phyloP scores from a whole-genome alignment of 2,329 filamentous ascomycete genomes.

The Xylariales sp. region DNA sequence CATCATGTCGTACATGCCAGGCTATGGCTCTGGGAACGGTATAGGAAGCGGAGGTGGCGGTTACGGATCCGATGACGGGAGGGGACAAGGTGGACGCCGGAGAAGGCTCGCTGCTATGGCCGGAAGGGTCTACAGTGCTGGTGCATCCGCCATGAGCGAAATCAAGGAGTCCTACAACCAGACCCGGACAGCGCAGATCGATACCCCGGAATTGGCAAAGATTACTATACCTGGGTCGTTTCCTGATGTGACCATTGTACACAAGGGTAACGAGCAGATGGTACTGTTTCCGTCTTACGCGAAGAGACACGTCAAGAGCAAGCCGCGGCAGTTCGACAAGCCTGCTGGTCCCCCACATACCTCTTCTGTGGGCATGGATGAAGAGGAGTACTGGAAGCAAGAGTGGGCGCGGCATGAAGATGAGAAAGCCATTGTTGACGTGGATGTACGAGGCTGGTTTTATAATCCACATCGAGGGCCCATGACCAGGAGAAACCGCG shows the following conservation, averaged over 20 bases:
- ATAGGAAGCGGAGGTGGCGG: slow-evolving; percentile 24
- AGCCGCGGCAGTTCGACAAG: slow-evolving; percentile 22
- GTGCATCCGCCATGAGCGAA: slow-evolving; percentile 53
- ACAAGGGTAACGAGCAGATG: slow-evolving; percentile 83
- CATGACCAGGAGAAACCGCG: slow-evolving; percentile 79
- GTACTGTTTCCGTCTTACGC: slow-evolving; percentile 94
- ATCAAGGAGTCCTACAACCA: slow-evolving; percentile 56
- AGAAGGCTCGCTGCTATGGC: slow-evolving; percentile 69
- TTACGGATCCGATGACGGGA: slow-evolving; percentile 35
- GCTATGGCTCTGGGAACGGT: slow-evolving; percentile 17
- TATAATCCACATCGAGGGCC: slow-evolving; percentile 82
- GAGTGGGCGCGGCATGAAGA: slow-evolving; percentile 79
- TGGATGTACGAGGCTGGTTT: slow-evolving; percentile 93
- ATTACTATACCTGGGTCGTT: slow-evolving; percentile 69
- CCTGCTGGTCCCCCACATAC: slow-evolving; percentile 34
- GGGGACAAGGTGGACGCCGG: slow-evolving; percentile 67
- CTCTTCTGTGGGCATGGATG: slow-evolving; percentile 42
- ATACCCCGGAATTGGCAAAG: slow-evolving; percentile 28
- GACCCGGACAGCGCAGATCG: slow-evolving; percentile 36
- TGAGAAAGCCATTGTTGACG: slow-evolving; percentile 81
- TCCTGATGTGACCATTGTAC: slow-evolving; percentile 76
- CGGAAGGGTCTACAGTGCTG: slow-evolving; percentile 51
- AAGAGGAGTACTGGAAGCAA: slow-evolving; percentile 70
- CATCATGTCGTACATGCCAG: slow-evolving; percentile 27
- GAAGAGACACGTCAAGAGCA: slow-evolving; percentile 59